Percentiles rank a stretch among this genome's conserved stretches.
phyloP scores from a whole-genome alignment of 2,329 filamentous ascomycete species.

The Exophiala phaeomuriformis region DNA sequence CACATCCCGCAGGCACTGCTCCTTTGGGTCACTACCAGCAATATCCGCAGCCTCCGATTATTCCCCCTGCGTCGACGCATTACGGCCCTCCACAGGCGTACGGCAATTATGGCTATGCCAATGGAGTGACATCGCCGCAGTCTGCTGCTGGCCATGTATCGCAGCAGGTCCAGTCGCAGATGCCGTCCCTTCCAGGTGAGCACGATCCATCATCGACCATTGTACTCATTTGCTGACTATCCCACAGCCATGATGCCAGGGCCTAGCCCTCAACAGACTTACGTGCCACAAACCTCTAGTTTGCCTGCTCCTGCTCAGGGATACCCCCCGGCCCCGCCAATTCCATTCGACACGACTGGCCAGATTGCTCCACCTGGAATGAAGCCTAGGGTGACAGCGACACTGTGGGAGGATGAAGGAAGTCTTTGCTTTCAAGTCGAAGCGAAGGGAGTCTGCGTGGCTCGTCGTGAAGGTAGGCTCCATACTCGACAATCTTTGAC shows the following conservation, averaged over 20 bases:
- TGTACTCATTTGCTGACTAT: slow-evolving; percentile 10
- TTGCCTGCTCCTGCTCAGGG: slow-evolving; percentile 31
- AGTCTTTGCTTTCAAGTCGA: slow-evolving; percentile 97
- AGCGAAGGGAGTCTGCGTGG: slow-evolving; percentile 90
- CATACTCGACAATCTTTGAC: not conserved
- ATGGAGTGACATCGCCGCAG: slow-evolving; percentile 74
- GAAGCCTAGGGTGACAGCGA: slow-evolving; percentile 94
- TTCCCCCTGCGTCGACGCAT: slow-evolving; percentile 63
- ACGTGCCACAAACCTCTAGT: slow-evolving; percentile 20
- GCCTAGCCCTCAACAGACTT: slow-evolving; percentile 17
- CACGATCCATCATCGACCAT: not conserved
- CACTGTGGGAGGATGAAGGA: slow-evolving; percentile 95
- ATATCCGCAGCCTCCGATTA: slow-evolving; percentile 63
- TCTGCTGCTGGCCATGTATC: slow-evolving; percentile 62
- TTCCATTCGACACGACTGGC: slow-evolving; percentile 75
- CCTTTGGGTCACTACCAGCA: slow-evolving; percentile 70
- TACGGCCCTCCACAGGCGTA: slow-evolving; percentile 59
- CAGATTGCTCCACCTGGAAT: slow-evolving; percentile 87
- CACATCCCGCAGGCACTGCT: slow-evolving; percentile 68
- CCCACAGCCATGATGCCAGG: slow-evolving; percentile 36
- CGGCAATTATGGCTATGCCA: slow-evolving; percentile 65
- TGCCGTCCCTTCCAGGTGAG: slow-evolving; percentile 57
- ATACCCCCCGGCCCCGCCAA: slow-evolving; percentile 41
- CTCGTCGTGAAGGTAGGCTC: slow-evolving; percentile 73
- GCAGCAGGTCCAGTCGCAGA: slow-evolving; percentile 58